Evolutionary conservation across 225 moss, liverwort and hornwort species (phyloP), one percentile per base, ranked within the genome.

Genomic region (Physcomitrellopsis africana): DNA sequence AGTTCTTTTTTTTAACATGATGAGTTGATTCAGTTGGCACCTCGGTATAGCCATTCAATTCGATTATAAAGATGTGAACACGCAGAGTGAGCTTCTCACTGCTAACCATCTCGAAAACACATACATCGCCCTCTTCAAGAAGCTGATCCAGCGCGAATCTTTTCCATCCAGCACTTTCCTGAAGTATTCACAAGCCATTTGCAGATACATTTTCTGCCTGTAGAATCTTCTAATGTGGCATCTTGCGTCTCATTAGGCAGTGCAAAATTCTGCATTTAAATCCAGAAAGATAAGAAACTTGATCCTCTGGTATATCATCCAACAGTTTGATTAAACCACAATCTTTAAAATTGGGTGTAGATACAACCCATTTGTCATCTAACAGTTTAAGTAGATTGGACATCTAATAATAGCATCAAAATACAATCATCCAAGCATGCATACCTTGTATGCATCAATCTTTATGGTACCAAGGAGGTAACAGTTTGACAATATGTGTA

Each of bases 131-230:
- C 63, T 74, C 77, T 78, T 82, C 82, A 7, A 82, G 78, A 11
- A 26, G 29, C 48, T 79, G 63, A 51, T 82, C 78, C 61, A 77
- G 62, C 55, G 73, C 82, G 45, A 82, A 79, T 65, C 69, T 49
- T 59, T 74, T 79, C 82, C 82, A 82, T 19, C 82, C 82, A 59
- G 82, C 82, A 72, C 73, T 56, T 67, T 54, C 82, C 82, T 10
- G 77, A 71, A 16, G 42, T 53, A 26, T 80, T 80, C 61, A 80
- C 80, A 61, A 80, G 80, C 80, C 80, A 80, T 37, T 80, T 75
- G 63, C 69, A 75, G 43, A 61, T 47, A 74, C 75, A 80, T 29
- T 55, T 49, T 65, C 69, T 67, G 62, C 80, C 80, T 55, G 75
- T 43, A 51, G 56, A 63, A n/a, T 80, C 75, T 63, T 69, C 11